Evolutionary conservation across 129 eudicot genomes (phyloP).

Genomic region (Flaveria brownii): DNA sequence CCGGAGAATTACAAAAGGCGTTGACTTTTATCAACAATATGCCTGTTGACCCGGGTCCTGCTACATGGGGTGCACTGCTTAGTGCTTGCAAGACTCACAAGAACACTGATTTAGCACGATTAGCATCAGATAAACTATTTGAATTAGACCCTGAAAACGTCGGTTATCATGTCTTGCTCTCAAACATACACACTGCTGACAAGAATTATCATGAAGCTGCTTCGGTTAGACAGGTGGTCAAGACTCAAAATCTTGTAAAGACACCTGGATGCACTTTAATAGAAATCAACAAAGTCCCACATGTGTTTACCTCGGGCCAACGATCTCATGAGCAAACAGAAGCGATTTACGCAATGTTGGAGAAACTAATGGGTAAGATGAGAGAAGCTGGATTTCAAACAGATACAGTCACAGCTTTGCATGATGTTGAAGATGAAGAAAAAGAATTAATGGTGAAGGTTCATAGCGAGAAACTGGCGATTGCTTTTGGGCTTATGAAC

Average conservation of each 20-base stretch:
- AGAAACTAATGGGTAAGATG: slow-evolving; percentile 76
- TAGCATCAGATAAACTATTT: slow-evolving; percentile 75
- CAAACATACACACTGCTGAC: slow-evolving; percentile 79
- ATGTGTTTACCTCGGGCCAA: slow-evolving; percentile 83
- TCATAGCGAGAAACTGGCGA: slow-evolving; percentile 94
- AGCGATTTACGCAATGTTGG: slow-evolving; percentile 62
- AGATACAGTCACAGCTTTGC: slow-evolving; percentile 77
- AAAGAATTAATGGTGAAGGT: slow-evolving; percentile 94
- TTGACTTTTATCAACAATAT: slow-evolving; percentile 62
- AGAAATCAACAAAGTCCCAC: slow-evolving; percentile 59
- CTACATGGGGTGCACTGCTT: slow-evolving; percentile 87
- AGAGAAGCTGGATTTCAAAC: slow-evolving; percentile 81
- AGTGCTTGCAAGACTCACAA: slow-evolving; percentile 92
- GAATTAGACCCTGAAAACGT: slow-evolving; percentile 79
- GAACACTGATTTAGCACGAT: slow-evolving; percentile 60
- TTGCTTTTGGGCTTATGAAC: slow-evolving; percentile 72
- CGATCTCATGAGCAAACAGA: slow-evolving; percentile 58
- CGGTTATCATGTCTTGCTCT: slow-evolving; percentile 80
- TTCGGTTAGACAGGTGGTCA: slow-evolving; percentile 62
- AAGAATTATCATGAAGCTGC: slow-evolving; percentile 72
- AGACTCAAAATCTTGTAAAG: slow-evolving; percentile 60
- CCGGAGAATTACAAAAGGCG: slow-evolving; percentile 76
- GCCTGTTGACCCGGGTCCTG: slow-evolving; percentile 69
- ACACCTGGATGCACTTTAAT: slow-evolving; percentile 88
- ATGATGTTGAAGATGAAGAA: slow-evolving; percentile 98